Conservation (phyloP, 495 filamentous ascomycete species). For the Hapsidospora chrysogenum region DNA sequence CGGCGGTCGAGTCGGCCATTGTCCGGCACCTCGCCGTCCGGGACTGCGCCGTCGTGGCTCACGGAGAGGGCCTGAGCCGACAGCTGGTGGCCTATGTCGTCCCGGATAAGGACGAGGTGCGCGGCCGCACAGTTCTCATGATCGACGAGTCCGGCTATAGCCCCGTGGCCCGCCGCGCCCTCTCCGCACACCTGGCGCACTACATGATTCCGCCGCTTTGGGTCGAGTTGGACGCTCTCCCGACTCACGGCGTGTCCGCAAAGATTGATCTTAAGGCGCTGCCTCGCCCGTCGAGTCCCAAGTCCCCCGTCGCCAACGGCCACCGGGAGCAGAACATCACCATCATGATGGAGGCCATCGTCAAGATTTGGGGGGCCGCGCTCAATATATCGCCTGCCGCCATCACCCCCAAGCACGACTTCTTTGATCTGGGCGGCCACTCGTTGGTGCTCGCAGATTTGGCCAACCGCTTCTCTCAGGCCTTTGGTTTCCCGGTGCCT, state of each 20-base stretch:
- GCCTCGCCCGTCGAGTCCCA: constrained; percentile 30
- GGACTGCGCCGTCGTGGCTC: constrained; percentile 39
- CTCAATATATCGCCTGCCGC: constrained; percentile 34
- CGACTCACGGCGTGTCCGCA: constrained; percentile 49
- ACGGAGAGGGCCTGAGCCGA: constrained; percentile 48
- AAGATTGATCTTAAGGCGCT: constrained; percentile 49
- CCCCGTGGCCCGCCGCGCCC: constrained; percentile 33
- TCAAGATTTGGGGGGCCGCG: constrained; percentile 40
- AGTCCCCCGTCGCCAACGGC: constrained; percentile 9
- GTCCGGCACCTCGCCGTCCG: constrained; percentile 40
- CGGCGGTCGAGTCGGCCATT: constrained; percentile 46
- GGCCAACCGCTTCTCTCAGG: constrained; percentile 35
- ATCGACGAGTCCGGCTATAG: constrained; percentile 45
- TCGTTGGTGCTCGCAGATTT: constrained; percentile 51
- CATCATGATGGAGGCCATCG: constrained; percentile 29
- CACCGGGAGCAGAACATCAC: constrained; percentile 28
- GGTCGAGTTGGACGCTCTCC: constrained; percentile 42
- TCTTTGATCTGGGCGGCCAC: constrained; percentile 57
- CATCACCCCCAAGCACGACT: constrained; percentile 44
- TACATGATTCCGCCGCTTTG: constrained; percentile 58
- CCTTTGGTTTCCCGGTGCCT: constrained; percentile 44
- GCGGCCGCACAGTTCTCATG: constrained; percentile 32
- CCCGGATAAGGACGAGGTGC: constrained; percentile 31
- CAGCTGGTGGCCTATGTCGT: constrained; percentile 56
- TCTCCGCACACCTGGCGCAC: constrained; percentile 41